These are phyloP conservation scores for Penicillium angulare DNA, from an alignment of 495 filamentous ascomycete species.

Conservation along the genomic window DNA sequence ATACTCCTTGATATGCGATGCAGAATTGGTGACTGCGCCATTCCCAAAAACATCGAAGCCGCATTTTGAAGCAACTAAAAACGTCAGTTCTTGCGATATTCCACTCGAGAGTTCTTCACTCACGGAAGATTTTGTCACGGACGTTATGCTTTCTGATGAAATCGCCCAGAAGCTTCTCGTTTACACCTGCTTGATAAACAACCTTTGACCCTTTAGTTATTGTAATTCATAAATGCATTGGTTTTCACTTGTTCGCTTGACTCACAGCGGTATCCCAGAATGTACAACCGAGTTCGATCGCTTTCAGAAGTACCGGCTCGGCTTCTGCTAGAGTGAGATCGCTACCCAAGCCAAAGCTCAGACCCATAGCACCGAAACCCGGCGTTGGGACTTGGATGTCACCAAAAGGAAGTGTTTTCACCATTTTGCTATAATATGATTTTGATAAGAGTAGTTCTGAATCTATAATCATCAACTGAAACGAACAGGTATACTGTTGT, in stretches of 20 bases:
- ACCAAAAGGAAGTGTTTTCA: slow-evolving; percentile 41
- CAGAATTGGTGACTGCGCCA: slow-evolving; percentile 42
- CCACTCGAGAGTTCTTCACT: neutral
- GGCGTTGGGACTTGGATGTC: slow-evolving; percentile 39
- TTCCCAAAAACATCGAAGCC: slow-evolving; percentile 37
- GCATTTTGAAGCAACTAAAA: slow-evolving; percentile 48
- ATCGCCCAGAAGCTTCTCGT: slow-evolving; percentile 51
- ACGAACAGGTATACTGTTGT: too few species aligned
- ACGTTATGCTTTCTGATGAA: slow-evolving; percentile 54
- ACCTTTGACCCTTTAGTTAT: slow-evolving; percentile 28
- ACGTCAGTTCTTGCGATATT: neutral
- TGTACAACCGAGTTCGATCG: slow-evolving; percentile 50
- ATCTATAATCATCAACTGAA: too few species aligned
- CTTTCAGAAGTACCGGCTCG: slow-evolving; percentile 50
- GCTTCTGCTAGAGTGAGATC: slow-evolving; percentile 44
- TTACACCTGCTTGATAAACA: slow-evolving; percentile 47
- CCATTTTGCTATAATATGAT: too few species aligned
- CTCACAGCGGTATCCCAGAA: slow-evolving; percentile 54
- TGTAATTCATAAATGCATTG: neutral
- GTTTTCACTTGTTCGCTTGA: too few species aligned
- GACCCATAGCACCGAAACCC: slow-evolving; percentile 48
- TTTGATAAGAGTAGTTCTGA: too few species aligned
- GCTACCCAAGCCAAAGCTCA: slow-evolving; percentile 41
- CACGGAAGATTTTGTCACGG: slow-evolving; percentile 46
- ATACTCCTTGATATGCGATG: slow-evolving; percentile 49